phyloP scores from a whole-genome alignment of 805 yeast species.

The Lipomyces japonicus region DNA sequence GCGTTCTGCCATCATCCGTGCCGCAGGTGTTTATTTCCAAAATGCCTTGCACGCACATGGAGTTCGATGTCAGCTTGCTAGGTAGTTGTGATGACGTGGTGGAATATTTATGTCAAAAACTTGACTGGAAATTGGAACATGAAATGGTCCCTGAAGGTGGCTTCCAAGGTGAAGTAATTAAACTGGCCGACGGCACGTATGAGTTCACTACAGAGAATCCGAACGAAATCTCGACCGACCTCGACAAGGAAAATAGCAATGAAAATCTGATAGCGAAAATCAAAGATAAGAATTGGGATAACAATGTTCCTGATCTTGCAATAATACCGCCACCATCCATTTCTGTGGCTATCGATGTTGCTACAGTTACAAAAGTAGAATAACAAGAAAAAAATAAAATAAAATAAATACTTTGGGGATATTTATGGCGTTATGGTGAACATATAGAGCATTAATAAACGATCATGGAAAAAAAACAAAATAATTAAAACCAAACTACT shows the following conservation, averaged over 20 bases:
- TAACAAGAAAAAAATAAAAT: too few relatives aligned
- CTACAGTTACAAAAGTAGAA: too few relatives aligned
- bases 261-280: not conserved
- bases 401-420: too few relatives aligned
- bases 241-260: not conserved
- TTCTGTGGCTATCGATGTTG: too few relatives aligned
- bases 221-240: not conserved
- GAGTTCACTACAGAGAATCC: not conserved
- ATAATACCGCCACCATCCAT: too few relatives aligned
- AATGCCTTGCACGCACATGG: slow-evolving; percentile 70
- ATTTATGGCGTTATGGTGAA: too few relatives aligned
- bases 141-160: slow-evolving; percentile 16
- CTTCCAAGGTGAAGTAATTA: not conserved
- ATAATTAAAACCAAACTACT: not conserved
- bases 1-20: slow-evolving; percentile 61
- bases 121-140: slow-evolving; percentile 45
- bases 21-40: slow-evolving; percentile 80
- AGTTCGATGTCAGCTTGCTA: slow-evolving; percentile 70
- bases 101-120: slow-evolving; percentile 53
- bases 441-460: too few relatives aligned
- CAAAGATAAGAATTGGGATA: too few relatives aligned
- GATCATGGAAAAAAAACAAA: not conserved
- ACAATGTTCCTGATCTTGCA: not conserved
- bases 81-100: slow-evolving; percentile 82
- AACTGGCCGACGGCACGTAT: not conserved